A percentile compares a stretch with the other conserved stretches of the same genome.
phyloP scores from a whole-genome alignment of 805 yeast genomes.

The Candida quercuum region DNA sequence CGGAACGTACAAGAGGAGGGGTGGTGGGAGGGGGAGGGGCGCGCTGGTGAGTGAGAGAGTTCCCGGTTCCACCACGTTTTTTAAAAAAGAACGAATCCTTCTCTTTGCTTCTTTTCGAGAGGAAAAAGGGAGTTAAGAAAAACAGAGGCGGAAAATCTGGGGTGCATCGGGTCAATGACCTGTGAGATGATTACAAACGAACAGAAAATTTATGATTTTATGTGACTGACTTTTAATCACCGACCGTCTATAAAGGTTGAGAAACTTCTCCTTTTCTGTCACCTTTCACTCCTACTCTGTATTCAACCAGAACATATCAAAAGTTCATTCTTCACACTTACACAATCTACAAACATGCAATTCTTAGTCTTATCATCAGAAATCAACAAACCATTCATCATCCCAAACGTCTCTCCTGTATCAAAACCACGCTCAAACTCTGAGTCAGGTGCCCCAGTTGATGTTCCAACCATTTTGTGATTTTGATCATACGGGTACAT shows the following conservation, averaged over 20 bases:
- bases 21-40: too few relatives aligned
- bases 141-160: slow-evolving; percentile 4
- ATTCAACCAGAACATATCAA: too few relatives aligned
- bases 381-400: slow-evolving; percentile 56
- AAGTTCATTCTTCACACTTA: too few relatives aligned
- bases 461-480: too few relatives aligned
- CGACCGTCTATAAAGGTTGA: background rate
- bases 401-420: slow-evolving; percentile 58
- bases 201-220: background rate
- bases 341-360: slow-evolving; percentile 15
- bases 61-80: too few relatives aligned
- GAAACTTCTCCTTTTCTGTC: background rate
- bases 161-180: slow-evolving; percentile 7
- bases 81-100: too few relatives aligned
- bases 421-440: too few relatives aligned
- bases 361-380: slow-evolving; percentile 55
- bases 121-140: background rate
- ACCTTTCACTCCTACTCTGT: slow-evolving; percentile 1
- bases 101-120: too few relatives aligned
- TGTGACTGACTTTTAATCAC: background rate
- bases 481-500: too few relatives aligned
- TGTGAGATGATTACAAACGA: background rate
- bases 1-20: too few relatives aligned
- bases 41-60: too few relatives aligned
- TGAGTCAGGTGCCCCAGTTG: too few relatives aligned